Base-by-base conservation (phyloP, 139 green algal genomes). In the Mesostigma viride region DNA sequence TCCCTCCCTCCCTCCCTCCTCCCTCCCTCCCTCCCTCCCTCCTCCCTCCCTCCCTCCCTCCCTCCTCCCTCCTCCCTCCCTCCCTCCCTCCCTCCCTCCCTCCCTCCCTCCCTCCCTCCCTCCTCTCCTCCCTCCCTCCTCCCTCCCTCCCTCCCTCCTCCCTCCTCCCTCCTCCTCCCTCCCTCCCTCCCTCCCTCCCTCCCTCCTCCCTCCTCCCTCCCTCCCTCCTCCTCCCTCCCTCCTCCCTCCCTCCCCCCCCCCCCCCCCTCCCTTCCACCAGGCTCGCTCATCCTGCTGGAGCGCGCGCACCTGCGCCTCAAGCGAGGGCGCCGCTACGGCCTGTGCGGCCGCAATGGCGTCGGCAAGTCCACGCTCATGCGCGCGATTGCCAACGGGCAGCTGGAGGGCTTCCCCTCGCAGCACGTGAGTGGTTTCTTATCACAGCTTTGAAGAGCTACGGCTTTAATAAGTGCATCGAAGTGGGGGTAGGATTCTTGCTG, bases 301-400 rank as follows among this genome's bases (percentile, higher is more conserved):
- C 33, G 58, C 59, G 64, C 58, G 27, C 36, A 65, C 47, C 68
- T 78, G 33, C 28, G 31, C 22, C 32, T 78, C 11, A 30, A 70
- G 60, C 60, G 60, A 27, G 65, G 65, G 3, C 36, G 61, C 28
- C 24, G 65, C n/a, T 78, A 78, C 35, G 72, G 72, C 24, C 35
- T 78, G 11, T 64, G 71, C 3, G 72, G 72, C 11, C 65, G 66
- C 26, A 78, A 78, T 44, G 72, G 72, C 30, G 61, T 62, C 32
- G 72, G 72, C 3, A 78, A 78, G 65, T 68, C 72, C 31, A 78
- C 72, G 35, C 59, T 78, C 26, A 20, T 78, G 71, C 58, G 71
- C 35, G 58, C 71, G 1, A 77, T 77, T 35, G 64, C 64, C 1
- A 77, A 77, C 45, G 71, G 59, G 26, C 71, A 77, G 60, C 60